Conservation (phyloP, 176 grass and related monocot species). For the Aegilops umbellulata region DNA sequence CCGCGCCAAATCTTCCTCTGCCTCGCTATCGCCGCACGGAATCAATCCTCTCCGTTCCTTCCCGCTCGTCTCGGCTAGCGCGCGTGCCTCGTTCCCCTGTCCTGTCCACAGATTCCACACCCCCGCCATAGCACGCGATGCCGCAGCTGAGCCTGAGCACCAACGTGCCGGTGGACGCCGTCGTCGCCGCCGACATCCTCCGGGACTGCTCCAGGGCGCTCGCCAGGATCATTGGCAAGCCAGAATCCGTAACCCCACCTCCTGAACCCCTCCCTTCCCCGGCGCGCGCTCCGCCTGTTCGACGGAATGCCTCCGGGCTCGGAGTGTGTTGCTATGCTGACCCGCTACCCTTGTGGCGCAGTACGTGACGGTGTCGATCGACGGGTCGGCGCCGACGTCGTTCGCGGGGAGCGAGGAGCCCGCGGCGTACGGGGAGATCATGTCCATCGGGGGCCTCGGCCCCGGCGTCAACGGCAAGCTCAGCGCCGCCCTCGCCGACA, state of each 20-base stretch:
- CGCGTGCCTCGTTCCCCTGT: not conserved
- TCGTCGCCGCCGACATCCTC: slow-evolving; percentile 82
- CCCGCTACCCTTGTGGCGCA: not conserved
- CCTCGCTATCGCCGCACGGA: not conserved
- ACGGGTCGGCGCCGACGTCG: slow-evolving; percentile 73
- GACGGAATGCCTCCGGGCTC: slow-evolving; percentile 23
- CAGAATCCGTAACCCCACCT: slow-evolving; percentile 57
- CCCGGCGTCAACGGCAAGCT: slow-evolving; percentile 83
- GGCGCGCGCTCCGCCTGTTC: slow-evolving; percentile 11
- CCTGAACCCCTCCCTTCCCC: not conserved
- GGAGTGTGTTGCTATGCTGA: too few relatives aligned
- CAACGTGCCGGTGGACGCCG: slow-evolving; percentile 90
- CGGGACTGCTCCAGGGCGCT: slow-evolving; percentile 70
- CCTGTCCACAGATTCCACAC: slow-evolving; percentile 9
- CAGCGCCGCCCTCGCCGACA: slow-evolving; percentile 70
- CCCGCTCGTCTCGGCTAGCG: too few relatives aligned
- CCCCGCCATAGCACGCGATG: slow-evolving; percentile 28
- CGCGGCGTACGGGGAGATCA: slow-evolving; percentile 76
- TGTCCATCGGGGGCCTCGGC: slow-evolving; percentile 81
- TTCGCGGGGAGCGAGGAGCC: slow-evolving; percentile 83
- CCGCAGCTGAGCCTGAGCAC: slow-evolving; percentile 85
- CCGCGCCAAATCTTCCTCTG: not conserved
- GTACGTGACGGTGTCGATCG: slow-evolving; percentile 88
- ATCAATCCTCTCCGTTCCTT: not conserved
- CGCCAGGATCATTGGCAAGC: slow-evolving; percentile 91